phyloP scores from a whole-genome alignment of 2,329 filamentous ascomycete genomes.

The Penicillium freii region DNA sequence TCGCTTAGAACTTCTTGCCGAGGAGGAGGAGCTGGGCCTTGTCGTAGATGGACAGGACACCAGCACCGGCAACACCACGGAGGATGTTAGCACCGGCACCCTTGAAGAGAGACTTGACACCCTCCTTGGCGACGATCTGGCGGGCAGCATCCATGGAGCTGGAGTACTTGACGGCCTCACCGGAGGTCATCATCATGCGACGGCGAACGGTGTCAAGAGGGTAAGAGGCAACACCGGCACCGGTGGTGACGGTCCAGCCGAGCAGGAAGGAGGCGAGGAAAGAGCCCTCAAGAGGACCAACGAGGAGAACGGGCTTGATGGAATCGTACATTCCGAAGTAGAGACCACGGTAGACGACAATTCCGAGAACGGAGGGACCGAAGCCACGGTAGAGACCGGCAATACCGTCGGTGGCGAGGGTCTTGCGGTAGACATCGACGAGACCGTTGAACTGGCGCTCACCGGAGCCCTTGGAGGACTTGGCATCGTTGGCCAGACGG shows the following conservation, averaged over 20 bases:
- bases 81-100: constrained; percentile 99
- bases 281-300: constrained; percentile 89
- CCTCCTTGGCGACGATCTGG: constrained; percentile 96
- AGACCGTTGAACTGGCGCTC: constrained; percentile 99
- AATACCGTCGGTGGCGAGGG: constrained; percentile 96
- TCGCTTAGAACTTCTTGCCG: constrained; percentile 96
- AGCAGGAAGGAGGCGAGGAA: constrained; percentile 99
- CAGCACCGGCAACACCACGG: constrained; percentile 99
- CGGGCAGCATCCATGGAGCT: constrained; percentile 89
- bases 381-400: constrained; percentile 99
- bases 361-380: constrained; percentile 98
- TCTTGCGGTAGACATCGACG: constrained; percentile 99
- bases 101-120: constrained; percentile 99
- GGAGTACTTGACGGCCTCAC: constrained; percentile 98
- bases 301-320: constrained; percentile 96
- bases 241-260: constrained; percentile 98
- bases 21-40: constrained; percentile 99
- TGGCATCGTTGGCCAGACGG: constrained; percentile 99
- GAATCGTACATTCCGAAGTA: constrained; percentile 99
- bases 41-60: constrained; percentile 99
- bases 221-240: constrained; percentile 99
- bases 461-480: constrained; percentile 92
- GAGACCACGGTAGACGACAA: constrained; percentile 99
- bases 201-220: constrained; percentile 99
- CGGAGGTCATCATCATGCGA: constrained; percentile 99